A percentile compares a stretch with the other conserved stretches of the same genome.
These are phyloP conservation scores for Thielaviopsis ethacetica DNA, from an alignment of 2,329 filamentous ascomycete genomes.

Conservation along the genomic window DNA sequence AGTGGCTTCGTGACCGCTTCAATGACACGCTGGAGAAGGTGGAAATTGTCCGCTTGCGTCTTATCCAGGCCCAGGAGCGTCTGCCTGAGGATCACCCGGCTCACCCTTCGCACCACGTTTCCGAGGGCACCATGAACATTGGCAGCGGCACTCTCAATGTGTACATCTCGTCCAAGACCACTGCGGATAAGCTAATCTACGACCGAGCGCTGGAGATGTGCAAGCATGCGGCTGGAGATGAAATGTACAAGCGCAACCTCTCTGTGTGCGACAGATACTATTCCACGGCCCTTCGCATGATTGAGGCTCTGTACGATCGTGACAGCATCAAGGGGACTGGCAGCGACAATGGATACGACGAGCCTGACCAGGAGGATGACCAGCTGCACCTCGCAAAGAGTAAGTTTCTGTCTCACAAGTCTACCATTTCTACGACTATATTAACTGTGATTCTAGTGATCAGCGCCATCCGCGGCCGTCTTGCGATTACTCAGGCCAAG, in stretches of 20 bases:
- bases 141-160: constrained; percentile 62
- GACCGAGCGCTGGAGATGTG: constrained; percentile 97
- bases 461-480: constrained; percentile 6
- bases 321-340: constrained; percentile 40
- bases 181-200: constrained; percentile 95
- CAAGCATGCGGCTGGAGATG: constrained; percentile 80
- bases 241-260: constrained; percentile 83
- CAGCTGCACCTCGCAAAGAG: constrained; percentile 57
- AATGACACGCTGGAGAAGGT: constrained; percentile 96
- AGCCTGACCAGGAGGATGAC: constrained; percentile 43
- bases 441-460: neutral
- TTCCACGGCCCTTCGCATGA: constrained; percentile 80
- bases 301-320: constrained; percentile 82
- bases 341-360: constrained; percentile 17
- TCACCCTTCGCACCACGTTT: constrained; percentile 62
- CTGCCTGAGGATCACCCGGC: constrained; percentile 73
- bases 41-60: constrained; percentile 76
- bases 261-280: constrained; percentile 83
- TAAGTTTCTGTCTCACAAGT: constrained; percentile 26
- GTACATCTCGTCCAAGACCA: constrained; percentile 71
- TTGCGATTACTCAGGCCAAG: constrained; percentile 1
- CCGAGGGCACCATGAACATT: constrained; percentile 35
- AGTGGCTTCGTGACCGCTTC: constrained; percentile 87
- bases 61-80: constrained; percentile 70
- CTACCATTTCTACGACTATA: neutral